Base-by-base conservation (phyloP, 2,329 filamentous ascomycete species). In the Fusarium sp. region DNA sequence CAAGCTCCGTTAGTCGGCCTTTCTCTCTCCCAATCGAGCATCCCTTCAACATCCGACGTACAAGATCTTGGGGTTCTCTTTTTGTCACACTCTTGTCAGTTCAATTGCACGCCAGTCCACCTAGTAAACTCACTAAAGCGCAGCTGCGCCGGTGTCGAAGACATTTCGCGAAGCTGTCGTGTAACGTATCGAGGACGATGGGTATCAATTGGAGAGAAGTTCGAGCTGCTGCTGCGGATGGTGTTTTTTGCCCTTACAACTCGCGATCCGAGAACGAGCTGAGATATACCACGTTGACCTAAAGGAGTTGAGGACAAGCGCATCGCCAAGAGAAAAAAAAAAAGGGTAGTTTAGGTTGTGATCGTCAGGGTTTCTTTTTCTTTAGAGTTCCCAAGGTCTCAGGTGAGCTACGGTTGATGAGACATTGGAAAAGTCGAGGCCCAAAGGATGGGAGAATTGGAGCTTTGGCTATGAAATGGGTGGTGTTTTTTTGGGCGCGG, bases 11-110 rank as follows among this genome's bases (percentile, higher is more conserved):
- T 54, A 42, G 16, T 52, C 31, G 59, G 50, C 42, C 16, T 16
- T 34, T 34, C 45, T 22, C 31, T 27, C 10, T n/a, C n/a, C 56
- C 27, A 29, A n/a, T 18, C 16, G 24, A 13, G 14, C 38, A 18
- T 52, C 18, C 18, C 22, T 42, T 27, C 20, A 52, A 2, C 16
- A 2, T 54, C 27, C 27, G 18, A 35, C 85, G 79, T 76, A 89
- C 87, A 90, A 87, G 78, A 89, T 79, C 42, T 82, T 85, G 18
- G 87, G 85, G 73, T 85, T 85, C 69, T 85, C 87, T 89, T 34
- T 34, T 56, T 20, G 18, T 31, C 27, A 54, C 47, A 31, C 47
- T 20, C 18, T 54, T 54, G 47, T 54, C 47, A 54, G 47, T 31
- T 31, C 27, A 20, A 54, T 54, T 54, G 18, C 18, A n/a, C 18